Conservation (phyloP, 1,139 yeast genomes). For the Scheffersomyces titani region DNA sequence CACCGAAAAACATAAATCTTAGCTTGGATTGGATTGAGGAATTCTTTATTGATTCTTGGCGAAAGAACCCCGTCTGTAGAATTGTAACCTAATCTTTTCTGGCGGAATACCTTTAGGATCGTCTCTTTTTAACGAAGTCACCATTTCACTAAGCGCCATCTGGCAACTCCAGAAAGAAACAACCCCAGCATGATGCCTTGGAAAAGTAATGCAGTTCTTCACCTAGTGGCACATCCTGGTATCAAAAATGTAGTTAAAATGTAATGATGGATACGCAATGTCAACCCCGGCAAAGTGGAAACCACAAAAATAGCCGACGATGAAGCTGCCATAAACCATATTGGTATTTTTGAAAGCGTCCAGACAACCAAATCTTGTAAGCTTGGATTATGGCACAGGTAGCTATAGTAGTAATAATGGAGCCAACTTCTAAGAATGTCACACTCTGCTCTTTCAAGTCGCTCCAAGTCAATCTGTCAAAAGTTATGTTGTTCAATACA, state of each 20-base stretch:
- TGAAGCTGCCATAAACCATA: constrained; percentile 51
- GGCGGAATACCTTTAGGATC: constrained; percentile 83
- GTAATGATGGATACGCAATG: constrained; percentile 86
- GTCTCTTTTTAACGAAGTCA: constrained; percentile 63
- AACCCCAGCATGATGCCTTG: constrained; percentile 86
- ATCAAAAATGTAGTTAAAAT: constrained; percentile 74
- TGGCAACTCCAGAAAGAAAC: constrained; percentile 78
- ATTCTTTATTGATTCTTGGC: constrained; percentile 18
- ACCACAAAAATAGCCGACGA: constrained; percentile 48
- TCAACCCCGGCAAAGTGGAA: constrained; percentile 64
- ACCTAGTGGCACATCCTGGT: constrained; percentile 86
- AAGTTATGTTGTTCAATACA: constrained; percentile 79
- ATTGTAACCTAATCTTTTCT: constrained; percentile 36
- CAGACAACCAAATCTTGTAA: constrained; percentile 76
- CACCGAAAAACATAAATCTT: constrained; percentile 44
- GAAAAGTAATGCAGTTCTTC: constrained; percentile 66
- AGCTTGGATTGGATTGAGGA: constrained; percentile 4
- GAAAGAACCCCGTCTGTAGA: constrained; percentile 29
- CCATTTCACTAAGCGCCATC: constrained; percentile 97
- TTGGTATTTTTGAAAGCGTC: constrained; percentile 63
- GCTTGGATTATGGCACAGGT: constrained; percentile 73
- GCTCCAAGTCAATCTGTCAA: constrained; percentile 69
- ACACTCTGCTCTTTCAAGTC: constrained; percentile 80
- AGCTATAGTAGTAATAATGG: constrained; percentile 47
- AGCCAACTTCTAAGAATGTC: constrained; percentile 63